phyloP scores from a whole-genome alignment of 176 grass and related monocot species.

The Typha latifolia region DNA sequence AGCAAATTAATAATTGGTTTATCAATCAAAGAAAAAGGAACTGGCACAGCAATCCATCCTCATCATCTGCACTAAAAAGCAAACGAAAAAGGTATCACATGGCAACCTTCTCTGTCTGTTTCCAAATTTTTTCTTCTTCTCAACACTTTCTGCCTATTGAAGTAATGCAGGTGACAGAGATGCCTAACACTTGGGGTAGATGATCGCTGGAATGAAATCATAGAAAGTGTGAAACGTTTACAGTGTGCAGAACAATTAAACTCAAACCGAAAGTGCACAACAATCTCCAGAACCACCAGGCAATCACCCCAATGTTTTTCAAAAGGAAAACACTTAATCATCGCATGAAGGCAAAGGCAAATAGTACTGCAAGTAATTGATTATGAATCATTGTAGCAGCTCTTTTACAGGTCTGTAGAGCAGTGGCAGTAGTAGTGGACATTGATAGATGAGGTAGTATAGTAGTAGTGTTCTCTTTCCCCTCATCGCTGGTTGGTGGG shows the following conservation, averaged over 20 bases:
- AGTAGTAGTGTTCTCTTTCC: not conserved
- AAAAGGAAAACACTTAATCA: not conserved
- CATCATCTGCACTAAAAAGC: slow-evolving; percentile 67
- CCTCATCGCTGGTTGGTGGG: not conserved
- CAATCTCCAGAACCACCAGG: not conserved
- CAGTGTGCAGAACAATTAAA: not conserved
- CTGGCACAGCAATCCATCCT: slow-evolving; percentile 76
- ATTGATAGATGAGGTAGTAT: too few species aligned
- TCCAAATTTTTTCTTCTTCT: not conserved
- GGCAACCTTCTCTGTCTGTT: not conserved
- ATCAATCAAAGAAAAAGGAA: slow-evolving; percentile 98
- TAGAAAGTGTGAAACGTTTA: too few species aligned
- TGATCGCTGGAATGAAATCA: not conserved
- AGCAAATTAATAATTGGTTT: slow-evolving; percentile 99
- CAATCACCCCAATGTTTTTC: too few species aligned
- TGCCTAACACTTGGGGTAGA: slow-evolving; percentile 36
- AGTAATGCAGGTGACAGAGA: slow-evolving; percentile 61
- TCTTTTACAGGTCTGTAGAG: too few species aligned
- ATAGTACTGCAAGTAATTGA: not conserved
- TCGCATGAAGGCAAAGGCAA: not conserved
- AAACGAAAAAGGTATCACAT: slow-evolving; percentile 70
- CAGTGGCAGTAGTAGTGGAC: too few species aligned
- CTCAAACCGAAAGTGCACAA: not conserved
- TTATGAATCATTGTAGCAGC: not conserved
- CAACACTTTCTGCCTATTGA: slow-evolving; percentile 15